Evolutionary conservation across 176 grass and related monocot genomes (phyloP).

Genomic region (Poa annua): DNA sequence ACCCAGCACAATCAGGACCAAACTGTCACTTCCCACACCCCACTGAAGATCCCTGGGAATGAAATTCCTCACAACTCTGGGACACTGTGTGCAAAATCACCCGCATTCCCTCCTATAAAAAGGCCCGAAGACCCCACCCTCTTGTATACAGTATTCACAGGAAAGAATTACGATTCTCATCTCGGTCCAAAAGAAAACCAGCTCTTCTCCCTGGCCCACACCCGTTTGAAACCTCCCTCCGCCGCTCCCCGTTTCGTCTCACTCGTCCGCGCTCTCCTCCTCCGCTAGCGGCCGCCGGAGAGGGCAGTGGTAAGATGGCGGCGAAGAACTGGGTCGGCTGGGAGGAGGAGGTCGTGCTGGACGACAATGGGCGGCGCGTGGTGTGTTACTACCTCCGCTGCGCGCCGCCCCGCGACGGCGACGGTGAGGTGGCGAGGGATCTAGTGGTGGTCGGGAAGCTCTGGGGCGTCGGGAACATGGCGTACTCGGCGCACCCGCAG

Average conservation of each 20-base stretch:
- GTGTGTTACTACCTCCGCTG: conserved; percentile 66
- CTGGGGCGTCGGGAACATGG: conserved; percentile 59
- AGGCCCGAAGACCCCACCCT: not conserved
- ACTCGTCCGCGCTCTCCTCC: conserved; percentile 3
- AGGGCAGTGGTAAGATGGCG: not conserved
- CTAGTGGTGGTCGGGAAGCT: conserved; percentile 62
- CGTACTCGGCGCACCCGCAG: conserved; percentile 42
- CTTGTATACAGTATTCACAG: not conserved
- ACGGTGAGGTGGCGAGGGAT: conserved; percentile 23
- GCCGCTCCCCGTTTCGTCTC: not conserved
- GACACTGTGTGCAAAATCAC: not conserved
- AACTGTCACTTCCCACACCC: not conserved
- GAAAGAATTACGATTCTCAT: not conserved
- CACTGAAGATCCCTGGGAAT: not conserved
- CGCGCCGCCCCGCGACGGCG: not conserved
- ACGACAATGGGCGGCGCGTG: conserved; percentile 22
- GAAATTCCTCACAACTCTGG: not conserved
- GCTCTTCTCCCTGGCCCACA: not conserved
- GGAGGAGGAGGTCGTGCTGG: conserved; percentile 53
- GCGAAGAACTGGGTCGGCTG: conserved; percentile 9
- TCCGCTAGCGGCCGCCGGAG: not conserved
- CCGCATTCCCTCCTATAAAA: not conserved
- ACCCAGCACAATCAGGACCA: not conserved
- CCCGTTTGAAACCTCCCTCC: conserved; percentile 2
- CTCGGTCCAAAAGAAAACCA: not conserved